A percentile compares a stretch with the other conserved stretches of the same genome.
phyloP scores from a whole-genome alignment of 768 basidiomycete genomes.

The Agaricus blazei region DNA sequence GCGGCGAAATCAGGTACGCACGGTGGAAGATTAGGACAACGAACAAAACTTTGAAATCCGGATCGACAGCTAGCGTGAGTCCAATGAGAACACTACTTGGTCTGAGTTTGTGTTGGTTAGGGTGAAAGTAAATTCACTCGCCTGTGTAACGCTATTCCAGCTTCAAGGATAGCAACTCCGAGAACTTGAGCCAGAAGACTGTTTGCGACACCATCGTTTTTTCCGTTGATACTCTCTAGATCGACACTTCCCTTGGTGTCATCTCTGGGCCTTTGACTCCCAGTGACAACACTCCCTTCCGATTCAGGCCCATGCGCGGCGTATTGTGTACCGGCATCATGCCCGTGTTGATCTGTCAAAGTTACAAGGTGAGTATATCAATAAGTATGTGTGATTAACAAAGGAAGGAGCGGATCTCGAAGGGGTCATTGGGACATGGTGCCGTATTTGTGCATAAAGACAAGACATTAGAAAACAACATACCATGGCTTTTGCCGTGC shows the following conservation, averaged over 20 bases:
- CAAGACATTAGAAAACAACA: constrained; percentile 9
- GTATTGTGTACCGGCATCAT: constrained; percentile 40
- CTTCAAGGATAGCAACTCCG: constrained; percentile 89
- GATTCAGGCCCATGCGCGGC: constrained; percentile 29
- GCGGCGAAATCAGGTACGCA: constrained; percentile 33
- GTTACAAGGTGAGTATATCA: neutral
- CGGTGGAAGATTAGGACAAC: constrained; percentile 90
- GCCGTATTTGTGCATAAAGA: neutral
- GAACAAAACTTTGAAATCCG: constrained; percentile 79
- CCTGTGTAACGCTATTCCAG: constrained; percentile 88
- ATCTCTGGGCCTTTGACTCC: constrained; percentile 8
- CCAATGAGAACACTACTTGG: constrained; percentile 71
- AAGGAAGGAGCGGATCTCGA: no score
- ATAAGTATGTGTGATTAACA: no score
- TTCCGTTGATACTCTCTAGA: constrained; percentile 19
- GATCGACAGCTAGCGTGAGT: constrained; percentile 83
- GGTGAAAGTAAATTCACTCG: constrained; percentile 14
- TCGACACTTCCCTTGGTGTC: constrained; percentile 18
- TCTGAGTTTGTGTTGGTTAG: neutral
- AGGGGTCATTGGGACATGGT: neutral
- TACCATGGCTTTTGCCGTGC: constrained; percentile 62
- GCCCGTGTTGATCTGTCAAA: constrained; percentile 59
- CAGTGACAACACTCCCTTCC: constrained; percentile 27
- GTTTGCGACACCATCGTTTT: constrained; percentile 25
- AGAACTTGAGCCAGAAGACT: constrained; percentile 64